Conservation (phyloP, 768 basidiomycete genomes). For the Leccinum arenicola region DNA sequence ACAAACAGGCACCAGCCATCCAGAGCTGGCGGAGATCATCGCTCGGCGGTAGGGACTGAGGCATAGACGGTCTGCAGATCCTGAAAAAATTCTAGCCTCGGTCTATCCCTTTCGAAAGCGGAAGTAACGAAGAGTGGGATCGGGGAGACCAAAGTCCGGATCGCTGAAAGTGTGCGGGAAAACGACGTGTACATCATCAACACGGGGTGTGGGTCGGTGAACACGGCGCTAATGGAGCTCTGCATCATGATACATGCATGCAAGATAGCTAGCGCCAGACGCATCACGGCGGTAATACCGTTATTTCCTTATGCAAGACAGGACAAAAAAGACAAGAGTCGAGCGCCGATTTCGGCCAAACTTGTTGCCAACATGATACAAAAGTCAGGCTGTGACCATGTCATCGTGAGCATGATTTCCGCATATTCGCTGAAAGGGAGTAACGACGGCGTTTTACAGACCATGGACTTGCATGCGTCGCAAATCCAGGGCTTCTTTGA, state of each 20-base stretch:
- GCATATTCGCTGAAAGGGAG: not conserved
- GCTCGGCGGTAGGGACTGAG: constrained; percentile 67
- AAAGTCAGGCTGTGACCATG: constrained; percentile 91
- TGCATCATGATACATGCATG: constrained; percentile 99
- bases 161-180: constrained; percentile 94
- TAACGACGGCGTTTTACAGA: constrained; percentile 44
- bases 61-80: constrained; percentile 14
- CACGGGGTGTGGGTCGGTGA: constrained; percentile 82
- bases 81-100: constrained; percentile 60
- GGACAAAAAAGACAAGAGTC: constrained; percentile 99
- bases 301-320: constrained; percentile 96
- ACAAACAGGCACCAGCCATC: constrained; percentile 83
- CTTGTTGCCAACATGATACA: constrained; percentile 97
- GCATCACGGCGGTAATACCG: constrained; percentile 98
- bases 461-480: constrained; percentile 98
- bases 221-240: constrained; percentile 95
- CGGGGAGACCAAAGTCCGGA: constrained; percentile 89
- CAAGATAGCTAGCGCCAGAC: constrained; percentile 97
- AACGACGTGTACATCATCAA: constrained; percentile 99
- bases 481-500: constrained; percentile 99
- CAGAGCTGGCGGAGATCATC: constrained; percentile 91
- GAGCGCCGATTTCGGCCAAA: constrained; percentile 97
- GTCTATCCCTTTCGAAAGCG: constrained; percentile 82
- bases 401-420: constrained; percentile 66
- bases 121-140: constrained; percentile 86